Evolutionary conservation across 2,329 filamentous ascomycete genomes (phyloP).

Genomic region (Coleophoma cylindrospora): DNA sequence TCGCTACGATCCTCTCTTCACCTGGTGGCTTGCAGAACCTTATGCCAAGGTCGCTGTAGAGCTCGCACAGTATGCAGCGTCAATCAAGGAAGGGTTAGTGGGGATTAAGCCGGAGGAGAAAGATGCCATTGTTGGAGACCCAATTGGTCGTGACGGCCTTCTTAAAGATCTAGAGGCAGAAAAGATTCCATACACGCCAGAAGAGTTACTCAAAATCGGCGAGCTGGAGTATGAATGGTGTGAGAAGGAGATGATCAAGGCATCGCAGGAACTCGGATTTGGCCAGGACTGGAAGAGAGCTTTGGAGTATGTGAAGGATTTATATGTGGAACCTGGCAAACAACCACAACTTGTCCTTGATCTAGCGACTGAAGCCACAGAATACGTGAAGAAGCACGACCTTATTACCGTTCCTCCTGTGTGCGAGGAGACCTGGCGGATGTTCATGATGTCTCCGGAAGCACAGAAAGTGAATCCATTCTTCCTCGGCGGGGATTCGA

Average conservation of each 20-base stretch:
- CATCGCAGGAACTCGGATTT: slow-evolving; percentile 42
- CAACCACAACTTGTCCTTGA: slow-evolving; percentile 46
- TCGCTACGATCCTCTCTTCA: slow-evolving; percentile 50
- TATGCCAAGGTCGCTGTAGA: slow-evolving; percentile 33
- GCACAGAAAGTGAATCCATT: slow-evolving; percentile 52
- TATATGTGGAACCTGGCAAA: slow-evolving; percentile 46
- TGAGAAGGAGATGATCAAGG: slow-evolving; percentile 46
- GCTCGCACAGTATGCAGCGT: slow-evolving; percentile 29
- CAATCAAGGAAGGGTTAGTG: slow-evolving; percentile 37
- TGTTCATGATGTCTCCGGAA: slow-evolving; percentile 50
- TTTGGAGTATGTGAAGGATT: slow-evolving; percentile 50
- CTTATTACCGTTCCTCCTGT: slow-evolving; percentile 50
- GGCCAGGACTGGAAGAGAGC: slow-evolving; percentile 44
- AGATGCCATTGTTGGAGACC: slow-evolving; percentile 50
- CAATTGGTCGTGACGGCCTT: slow-evolving; percentile 46
- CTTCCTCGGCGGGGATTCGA: slow-evolving; percentile 49
- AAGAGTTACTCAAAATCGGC: slow-evolving; percentile 48
- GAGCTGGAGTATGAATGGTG: slow-evolving; percentile 50
- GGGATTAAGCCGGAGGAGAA: slow-evolving; percentile 37
- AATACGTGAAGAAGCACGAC: slow-evolving; percentile 46
- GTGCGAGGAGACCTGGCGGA: slow-evolving; percentile 47
- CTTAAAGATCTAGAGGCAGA: slow-evolving; percentile 48
- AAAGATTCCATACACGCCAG: slow-evolving; percentile 53
- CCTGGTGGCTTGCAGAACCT: slow-evolving; percentile 49
- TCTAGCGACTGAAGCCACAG: slow-evolving; percentile 44